These are phyloP conservation scores for Malus asiatica DNA, from an alignment of 306 rosid genomes.

Conservation along the genomic window DNA sequence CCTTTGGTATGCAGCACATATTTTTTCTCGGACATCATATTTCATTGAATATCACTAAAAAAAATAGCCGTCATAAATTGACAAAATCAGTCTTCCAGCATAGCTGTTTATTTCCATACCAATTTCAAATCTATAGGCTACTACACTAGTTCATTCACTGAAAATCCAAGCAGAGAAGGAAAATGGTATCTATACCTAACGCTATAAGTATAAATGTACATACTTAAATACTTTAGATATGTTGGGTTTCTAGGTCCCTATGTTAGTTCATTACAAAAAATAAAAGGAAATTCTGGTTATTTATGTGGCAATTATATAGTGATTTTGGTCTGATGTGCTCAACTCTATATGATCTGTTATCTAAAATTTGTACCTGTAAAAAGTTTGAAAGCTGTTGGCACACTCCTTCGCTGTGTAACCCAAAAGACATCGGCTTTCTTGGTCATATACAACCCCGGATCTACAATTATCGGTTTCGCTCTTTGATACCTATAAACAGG, in stretches of 20 bases:
- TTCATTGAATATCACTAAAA: background rate
- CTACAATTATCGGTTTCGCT: slow-evolving; percentile 82
- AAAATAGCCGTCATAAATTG: background rate
- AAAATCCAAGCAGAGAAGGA: background rate
- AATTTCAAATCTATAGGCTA: background rate
- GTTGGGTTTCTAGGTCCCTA: background rate
- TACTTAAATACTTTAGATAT: background rate
- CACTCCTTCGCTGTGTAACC: slow-evolving; percentile 89
- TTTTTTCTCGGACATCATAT: background rate
- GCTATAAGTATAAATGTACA: background rate
- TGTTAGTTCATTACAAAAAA: background rate
- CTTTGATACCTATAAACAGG: slow-evolving; percentile 52
- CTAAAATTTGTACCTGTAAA: slow-evolving; percentile 59
- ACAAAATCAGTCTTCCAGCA: background rate
- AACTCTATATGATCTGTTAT: background rate
- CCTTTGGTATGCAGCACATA: background rate
- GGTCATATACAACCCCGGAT: slow-evolving; percentile 88
- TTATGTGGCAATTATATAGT: too few relatives aligned
- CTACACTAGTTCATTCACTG: background rate
- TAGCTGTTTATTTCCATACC: background rate
- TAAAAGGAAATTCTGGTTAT: too few relatives aligned
- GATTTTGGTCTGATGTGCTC: too few relatives aligned
- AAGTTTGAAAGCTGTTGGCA: slow-evolving; percentile 95
- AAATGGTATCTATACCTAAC: background rate
- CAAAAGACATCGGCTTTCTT: slow-evolving; percentile 91